Base-by-base conservation (phyloP, 192 early-diverging fungal genomes). In the Coemansia sp. region DNA sequence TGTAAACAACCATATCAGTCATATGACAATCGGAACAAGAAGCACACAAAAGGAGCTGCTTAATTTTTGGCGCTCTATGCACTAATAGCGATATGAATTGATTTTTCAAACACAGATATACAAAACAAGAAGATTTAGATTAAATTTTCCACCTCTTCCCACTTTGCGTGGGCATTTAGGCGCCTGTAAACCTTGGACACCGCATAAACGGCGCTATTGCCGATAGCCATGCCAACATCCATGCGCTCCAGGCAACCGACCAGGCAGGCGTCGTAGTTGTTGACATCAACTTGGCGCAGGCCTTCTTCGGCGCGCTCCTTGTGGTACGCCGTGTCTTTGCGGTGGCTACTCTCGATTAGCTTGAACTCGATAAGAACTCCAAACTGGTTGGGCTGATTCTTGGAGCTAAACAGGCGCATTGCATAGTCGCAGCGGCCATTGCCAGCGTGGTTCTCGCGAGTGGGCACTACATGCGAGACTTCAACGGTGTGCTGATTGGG, bases 181-280 rank as follows among this genome's bases (percentile, higher is more conserved):
- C 66, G 64, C 18, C 37, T 56, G 37, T 62, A 69, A 28, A 72
- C 62, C 37, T 52, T 59, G n/a, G 60, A 39, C 23, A 33, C 33
- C 4, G 63, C 52, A 16, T 63, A 37, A 8, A 68, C 64, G 0
- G 65, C 70, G 28, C 58, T 77, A 58, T 72, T 72, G 14, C 75
- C 70, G 25, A 77, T 70, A 26, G 75, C 75, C 55, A 77, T 68
- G 6, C 75, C 70, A 12, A 72, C 59, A 59, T 77, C 75, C 59
- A 77, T 61, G 43, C 75, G 75, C 63, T 69, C 70, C 0, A 68
- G 57, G 26, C 75, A 77, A 2, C 75, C 70, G 39, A 56, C 35
- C 0, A 65, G 38, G 21, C 63, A 65, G 13, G 63, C 50, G 6
- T 65, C 52, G 26, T 65, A 56, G 50, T 56, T 65, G 0, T 65